A percentile compares a stretch with the other conserved stretches of the same genome.
Conservation (phyloP, 2,329 filamentous ascomycete genomes). For the Fragosphaeria purpurea region DNA sequence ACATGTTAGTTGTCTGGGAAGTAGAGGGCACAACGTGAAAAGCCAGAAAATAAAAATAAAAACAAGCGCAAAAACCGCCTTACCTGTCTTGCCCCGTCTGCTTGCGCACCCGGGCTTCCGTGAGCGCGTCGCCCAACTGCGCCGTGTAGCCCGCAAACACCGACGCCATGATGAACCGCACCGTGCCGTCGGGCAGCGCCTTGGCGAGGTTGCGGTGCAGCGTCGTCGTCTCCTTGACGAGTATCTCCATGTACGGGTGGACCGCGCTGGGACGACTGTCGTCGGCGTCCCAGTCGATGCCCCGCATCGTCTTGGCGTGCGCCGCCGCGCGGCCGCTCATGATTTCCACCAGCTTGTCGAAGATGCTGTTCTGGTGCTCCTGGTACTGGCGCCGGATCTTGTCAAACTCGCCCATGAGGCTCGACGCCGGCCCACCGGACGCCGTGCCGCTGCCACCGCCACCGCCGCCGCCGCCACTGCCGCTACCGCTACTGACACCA, state of each 20-base stretch:
- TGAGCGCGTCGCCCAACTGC: slow-evolving; percentile 64
- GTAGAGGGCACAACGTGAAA: not conserved
- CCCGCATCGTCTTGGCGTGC: slow-evolving; percentile 65
- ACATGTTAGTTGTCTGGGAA: too few relatives aligned
- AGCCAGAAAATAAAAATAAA: not conserved
- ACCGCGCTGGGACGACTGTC: slow-evolving; percentile 19
- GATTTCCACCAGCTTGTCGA: slow-evolving; percentile 87
- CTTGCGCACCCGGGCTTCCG: slow-evolving; percentile 54
- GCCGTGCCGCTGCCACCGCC: slow-evolving; percentile 19
- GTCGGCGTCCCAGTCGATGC: slow-evolving; percentile 61
- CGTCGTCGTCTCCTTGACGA: slow-evolving; percentile 77
- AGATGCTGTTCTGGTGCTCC: slow-evolving; percentile 83
- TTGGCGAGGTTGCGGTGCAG: slow-evolving; percentile 76
- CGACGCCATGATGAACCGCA: slow-evolving; percentile 74
- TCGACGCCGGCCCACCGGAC: slow-evolving; percentile 22
- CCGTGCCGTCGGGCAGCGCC: slow-evolving; percentile 66
- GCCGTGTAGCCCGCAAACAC: slow-evolving; percentile 76
- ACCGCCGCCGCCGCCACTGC: too few relatives aligned
- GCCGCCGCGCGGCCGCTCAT: slow-evolving; percentile 69
- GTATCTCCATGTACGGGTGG: slow-evolving; percentile 73
- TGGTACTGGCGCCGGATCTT: slow-evolving; percentile 74
- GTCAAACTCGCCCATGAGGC: slow-evolving; percentile 75
- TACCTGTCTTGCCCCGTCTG: slow-evolving; percentile 63
- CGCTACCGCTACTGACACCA: slow-evolving; percentile 19
- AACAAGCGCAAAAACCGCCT: slow-evolving; percentile 16